Evolutionary conservation across 2,329 filamentous ascomycete genomes (phyloP), one percentile per base, ranked within the genome.

Genomic region (Exophiala sp.): DNA sequence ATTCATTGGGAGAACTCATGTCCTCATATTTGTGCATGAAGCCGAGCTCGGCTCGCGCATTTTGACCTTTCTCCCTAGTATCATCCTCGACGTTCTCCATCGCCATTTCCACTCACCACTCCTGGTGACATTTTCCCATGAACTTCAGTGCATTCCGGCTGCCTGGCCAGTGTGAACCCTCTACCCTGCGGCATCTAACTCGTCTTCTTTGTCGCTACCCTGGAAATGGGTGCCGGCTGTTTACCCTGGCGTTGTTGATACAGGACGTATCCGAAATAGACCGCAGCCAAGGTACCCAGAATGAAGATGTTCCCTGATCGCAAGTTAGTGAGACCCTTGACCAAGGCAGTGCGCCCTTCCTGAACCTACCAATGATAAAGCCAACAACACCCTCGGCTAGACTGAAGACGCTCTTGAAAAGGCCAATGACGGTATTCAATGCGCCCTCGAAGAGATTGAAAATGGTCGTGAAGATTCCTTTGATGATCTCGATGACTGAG

Each of bases 181-280:
- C 29, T 7, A 32, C 11, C 29, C 6, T 32, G 29, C 29, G 3
- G 29, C 29, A 32, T 24, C 16, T 39, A 52, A 22, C 48, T 39
- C 8, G 48, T 53, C 43, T 53, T 57, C 27, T 49, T 50, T n/a
- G 50, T 48, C n/a, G 35, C 51, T 2, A 29, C 48, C 32, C 45
- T 46, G 30, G 54, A 57, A 18, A 57, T 46, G 13, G 54, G 54
- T 35, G 54, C 54, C 10, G 55, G 52, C 21, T 50, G 52, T 8
- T 47, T 58, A 19, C 55, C 55, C 38, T 58, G 55, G 18, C 55
- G 55, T 44, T 58, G 52, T 23, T 58, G 55, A 35, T 53, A 51
- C 32, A 55, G 32, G 29, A 53, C 39, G 21, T 58, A 58, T 2
- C 52, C 55, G 27, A 55, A 56, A 34, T 58, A 58, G 14, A 52